A percentile compares a stretch with the other conserved stretches of the same genome.
Evolutionary conservation across 306 rosid species (phyloP).

Genomic region (Oemleria cerasiformis): DNA sequence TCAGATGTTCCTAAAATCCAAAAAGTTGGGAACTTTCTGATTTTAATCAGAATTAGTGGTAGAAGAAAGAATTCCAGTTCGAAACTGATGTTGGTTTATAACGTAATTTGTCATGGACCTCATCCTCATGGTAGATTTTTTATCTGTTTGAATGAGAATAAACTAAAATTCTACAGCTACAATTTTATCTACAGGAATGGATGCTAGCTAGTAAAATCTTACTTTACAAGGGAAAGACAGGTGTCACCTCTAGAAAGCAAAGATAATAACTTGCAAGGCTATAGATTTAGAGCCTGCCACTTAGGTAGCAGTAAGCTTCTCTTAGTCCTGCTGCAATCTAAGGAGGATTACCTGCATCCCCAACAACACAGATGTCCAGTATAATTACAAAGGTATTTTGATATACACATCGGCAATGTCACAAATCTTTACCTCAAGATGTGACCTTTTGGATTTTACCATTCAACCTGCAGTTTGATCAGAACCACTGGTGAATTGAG

Average conservation of each 20-base stretch:
- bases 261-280: slow-evolving; percentile 31
- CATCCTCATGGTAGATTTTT: not conserved
- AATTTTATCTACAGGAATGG: not conserved
- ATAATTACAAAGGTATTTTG: not conserved
- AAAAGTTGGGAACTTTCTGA: not conserved
- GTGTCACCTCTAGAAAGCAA: slow-evolving; percentile 29
- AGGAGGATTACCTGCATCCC: slow-evolving; percentile 31
- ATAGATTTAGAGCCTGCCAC: slow-evolving; percentile 27
- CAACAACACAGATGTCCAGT: not conserved
- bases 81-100: not conserved
- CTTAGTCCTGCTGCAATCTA: slow-evolving; percentile 34
- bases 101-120: not conserved
- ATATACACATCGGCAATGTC: not conserved
- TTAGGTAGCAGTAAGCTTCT: slow-evolving; percentile 25
- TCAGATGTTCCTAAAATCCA: not conserved
- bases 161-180: not conserved
- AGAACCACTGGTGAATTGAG: slow-evolving; percentile 26
- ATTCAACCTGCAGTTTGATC: slow-evolving; percentile 29
- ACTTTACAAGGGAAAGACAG: not conserved
- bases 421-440: slow-evolving; percentile 19
- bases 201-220: not conserved
- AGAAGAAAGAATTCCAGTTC: not conserved
- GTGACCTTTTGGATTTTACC: slow-evolving; percentile 13
- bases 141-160: not conserved
- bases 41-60: not conserved